These are phyloP conservation scores for Marasmius tenuissimus DNA, from an alignment of 1,284 basidiomycete species.

Conservation along the genomic window DNA sequence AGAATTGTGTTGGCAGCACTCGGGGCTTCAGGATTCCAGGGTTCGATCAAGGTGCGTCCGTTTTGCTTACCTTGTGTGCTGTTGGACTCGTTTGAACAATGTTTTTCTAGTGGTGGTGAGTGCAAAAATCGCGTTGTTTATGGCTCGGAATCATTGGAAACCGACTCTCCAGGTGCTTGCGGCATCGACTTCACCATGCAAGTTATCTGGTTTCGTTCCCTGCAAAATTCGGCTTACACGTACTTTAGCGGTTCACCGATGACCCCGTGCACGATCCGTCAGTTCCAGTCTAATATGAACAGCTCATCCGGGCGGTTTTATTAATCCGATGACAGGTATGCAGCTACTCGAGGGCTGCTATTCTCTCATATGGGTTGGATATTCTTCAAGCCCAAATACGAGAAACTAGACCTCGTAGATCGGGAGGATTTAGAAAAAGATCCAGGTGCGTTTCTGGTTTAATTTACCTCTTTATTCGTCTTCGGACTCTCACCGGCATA, in stretches of 20 bases:
- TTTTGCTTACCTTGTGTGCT: conserved; percentile 28
- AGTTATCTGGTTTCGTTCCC: conserved; percentile 18
- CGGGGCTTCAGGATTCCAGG: conserved; percentile 72
- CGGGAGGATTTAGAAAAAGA: conserved; percentile 71
- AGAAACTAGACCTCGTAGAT: conserved; percentile 64
- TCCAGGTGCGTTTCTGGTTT: conserved; percentile 44
- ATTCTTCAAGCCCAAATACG: conserved; percentile 74
- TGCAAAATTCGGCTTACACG: not conserved
- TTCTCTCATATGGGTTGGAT: conserved; percentile 87
- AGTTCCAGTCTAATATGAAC: conserved; percentile 19
- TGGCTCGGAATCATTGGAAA: not conserved
- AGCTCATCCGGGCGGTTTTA: not conserved
- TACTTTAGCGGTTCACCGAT: conserved; percentile 68
- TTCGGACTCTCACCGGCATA: not conserved
- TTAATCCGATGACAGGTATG: conserved; percentile 48
- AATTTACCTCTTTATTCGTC: not conserved
- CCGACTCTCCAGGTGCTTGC: conserved; percentile 53
- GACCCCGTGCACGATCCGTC: conserved; percentile 73
- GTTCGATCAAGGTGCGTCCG: conserved; percentile 51
- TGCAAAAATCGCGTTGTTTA: conserved; percentile 5
- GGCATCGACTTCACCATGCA: conserved; percentile 78
- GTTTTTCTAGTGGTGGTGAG: conserved; percentile 47
- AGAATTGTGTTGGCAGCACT: conserved; percentile 60
- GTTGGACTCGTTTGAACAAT: not conserved
- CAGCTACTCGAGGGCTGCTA: conserved; percentile 70